Conservation (phyloP, 202 grass and related monocot species). For the Elaeis oleifera region DNA sequence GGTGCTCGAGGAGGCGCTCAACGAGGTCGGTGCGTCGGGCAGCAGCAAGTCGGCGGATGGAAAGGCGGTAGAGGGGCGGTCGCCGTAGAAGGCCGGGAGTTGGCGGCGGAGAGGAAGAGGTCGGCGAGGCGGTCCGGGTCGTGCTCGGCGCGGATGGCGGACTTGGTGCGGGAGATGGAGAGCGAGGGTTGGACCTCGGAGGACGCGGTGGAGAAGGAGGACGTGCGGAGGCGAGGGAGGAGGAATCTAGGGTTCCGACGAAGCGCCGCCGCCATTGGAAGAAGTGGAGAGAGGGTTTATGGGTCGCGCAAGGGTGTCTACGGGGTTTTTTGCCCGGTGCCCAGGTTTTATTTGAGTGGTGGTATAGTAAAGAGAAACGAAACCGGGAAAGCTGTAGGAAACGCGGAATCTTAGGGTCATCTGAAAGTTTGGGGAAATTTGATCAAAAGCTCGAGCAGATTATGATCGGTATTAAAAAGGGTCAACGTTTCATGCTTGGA, state of each 20-base stretch:
- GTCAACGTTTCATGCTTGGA: no score
- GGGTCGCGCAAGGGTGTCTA: no score
- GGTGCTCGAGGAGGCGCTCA: constrained; percentile 49
- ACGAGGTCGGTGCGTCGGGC: constrained; percentile 58
- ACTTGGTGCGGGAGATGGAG: constrained; percentile 31
- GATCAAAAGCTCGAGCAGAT: no score
- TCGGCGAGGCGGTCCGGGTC: constrained; percentile 46
- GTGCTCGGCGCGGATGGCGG: constrained; percentile 50
- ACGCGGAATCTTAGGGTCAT: no score
- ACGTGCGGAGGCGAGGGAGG: constrained; percentile 25
- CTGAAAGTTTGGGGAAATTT: no score
- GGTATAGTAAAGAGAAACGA: no score
- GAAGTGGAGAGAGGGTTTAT: no score
- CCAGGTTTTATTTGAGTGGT: no score
- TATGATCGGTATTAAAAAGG: no score
- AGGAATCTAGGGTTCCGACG: constrained; percentile 30
- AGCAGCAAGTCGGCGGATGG: constrained; percentile 45
- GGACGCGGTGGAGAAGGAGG: constrained; percentile 33
- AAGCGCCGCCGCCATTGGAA: constrained; percentile 28
- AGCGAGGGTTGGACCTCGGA: no score
- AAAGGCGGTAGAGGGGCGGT: constrained; percentile 46
- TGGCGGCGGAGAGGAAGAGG: constrained; percentile 39
- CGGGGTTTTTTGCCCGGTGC: no score
- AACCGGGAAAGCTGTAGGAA: no score
- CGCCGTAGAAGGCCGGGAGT: constrained; percentile 44